phyloP scores from a whole-genome alignment of 805 yeast genomes.

The Starmera quercuum region DNA sequence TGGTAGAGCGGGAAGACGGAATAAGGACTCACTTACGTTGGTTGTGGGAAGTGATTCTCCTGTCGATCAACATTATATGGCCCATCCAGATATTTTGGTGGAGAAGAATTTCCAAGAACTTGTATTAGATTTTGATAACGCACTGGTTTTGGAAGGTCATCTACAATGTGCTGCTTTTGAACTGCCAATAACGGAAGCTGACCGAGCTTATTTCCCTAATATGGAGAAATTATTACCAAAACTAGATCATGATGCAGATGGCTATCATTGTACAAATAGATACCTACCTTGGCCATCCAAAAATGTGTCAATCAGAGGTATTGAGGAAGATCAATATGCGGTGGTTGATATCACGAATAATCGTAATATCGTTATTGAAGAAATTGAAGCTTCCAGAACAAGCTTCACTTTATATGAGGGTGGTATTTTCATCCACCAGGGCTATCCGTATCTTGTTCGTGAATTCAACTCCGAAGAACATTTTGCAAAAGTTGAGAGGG shows the following conservation, averaged over 20 bases:
- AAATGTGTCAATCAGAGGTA: constrained; percentile 71
- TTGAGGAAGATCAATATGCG: constrained; percentile 75
- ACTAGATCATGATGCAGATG: constrained; percentile 32
- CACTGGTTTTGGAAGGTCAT: constrained; percentile 68
- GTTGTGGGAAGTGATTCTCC: constrained; percentile 80
- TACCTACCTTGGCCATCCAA: constrained; percentile 80
- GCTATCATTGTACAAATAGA: constrained; percentile 46
- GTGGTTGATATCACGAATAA: constrained; percentile 84
- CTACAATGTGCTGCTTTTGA: constrained; percentile 94
- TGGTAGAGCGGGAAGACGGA: constrained; percentile 94
- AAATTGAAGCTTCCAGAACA: constrained; percentile 81
- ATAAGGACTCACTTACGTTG: constrained; percentile 75
- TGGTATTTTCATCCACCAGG: constrained; percentile 91
- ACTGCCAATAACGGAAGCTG: constrained; percentile 54
- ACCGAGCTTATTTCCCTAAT: constrained; percentile 45
- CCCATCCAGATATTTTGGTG: constrained; percentile 53
- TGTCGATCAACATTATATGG: constrained; percentile 76
- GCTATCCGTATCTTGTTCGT: constrained; percentile 77
- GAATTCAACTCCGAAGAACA: constrained; percentile 76
- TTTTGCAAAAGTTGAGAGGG: constrained; percentile 80
- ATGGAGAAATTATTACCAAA: constrained; percentile 20
- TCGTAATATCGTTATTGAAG: constrained; percentile 75
- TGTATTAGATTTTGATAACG: constrained; percentile 52
- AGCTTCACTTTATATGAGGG: constrained; percentile 89
- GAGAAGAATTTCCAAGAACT: constrained; percentile 49